Evolutionary conservation across 805 yeast species (phyloP), one percentile per base, ranked within the genome.

Genomic region (Candida sphagnicola): DNA sequence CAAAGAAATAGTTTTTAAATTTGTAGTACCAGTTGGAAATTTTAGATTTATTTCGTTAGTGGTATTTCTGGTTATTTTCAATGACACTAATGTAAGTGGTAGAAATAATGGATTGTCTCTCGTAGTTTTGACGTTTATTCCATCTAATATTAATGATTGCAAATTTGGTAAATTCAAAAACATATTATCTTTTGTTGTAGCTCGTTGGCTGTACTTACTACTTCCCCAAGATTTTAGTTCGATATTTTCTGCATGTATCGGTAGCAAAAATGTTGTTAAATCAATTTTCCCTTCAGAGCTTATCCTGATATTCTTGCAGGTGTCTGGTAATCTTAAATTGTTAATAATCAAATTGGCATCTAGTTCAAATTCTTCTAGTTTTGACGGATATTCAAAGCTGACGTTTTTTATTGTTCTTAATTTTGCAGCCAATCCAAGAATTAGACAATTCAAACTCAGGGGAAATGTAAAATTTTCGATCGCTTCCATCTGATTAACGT

Each of bases 281-380:
- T 33, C 15, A 13, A 33, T n/a, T 8, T 19, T 12, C 10, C 28
- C 28, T 6, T 23, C 18, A 10, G 28, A 11, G 5, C 5, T 12
- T 14, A 33, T 10, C 5, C 15, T 13, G 18, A 33, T 23, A 8
- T 5, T 21, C 23, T 33, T 33, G 18, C 28, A 21, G 16, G 18
- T 21, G 6, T 23, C 18, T 4, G 35, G 35, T 33, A 33, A 23
- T 14, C 4, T 13, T 14, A 33, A 12, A 33, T 14, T 23, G 5
- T 13, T 21, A 33, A 21, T 4, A 10, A 5, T 21, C 12, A 24
- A 8, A 16, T 23, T 14, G 21, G 28, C 23, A 14, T 10, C 12
- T 16, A 33, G 23, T n/a, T 23, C 26, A 23, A 33, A 23, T n/a
- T 33, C 35, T 5, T 21, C 14, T 16, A 33, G 23, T 19, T 23